Percentiles rank a stretch among this genome's conserved stretches.
Conservation (phyloP, 331 rosid genomes). For the Rosa hybrid region DNA sequence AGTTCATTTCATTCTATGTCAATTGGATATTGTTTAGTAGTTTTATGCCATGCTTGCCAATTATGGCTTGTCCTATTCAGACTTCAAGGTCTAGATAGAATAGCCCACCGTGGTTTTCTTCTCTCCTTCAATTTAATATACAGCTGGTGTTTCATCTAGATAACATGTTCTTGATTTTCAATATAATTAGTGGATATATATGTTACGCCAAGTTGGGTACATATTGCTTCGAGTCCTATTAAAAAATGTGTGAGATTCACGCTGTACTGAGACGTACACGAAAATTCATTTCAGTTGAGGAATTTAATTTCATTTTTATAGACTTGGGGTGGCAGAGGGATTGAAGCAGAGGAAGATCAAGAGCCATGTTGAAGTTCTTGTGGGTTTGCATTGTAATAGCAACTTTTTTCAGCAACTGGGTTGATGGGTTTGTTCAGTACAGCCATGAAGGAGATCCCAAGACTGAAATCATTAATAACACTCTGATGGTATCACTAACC, state of each 20-base stretch:
- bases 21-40: neutral
- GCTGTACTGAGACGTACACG: neutral
- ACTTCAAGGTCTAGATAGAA: neutral
- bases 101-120: neutral
- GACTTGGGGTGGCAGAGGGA: constrained; percentile 23
- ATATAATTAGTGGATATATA: neutral
- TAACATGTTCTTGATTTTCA: constrained; percentile 1
- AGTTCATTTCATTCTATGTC: neutral
- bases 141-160: neutral
- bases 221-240: neutral
- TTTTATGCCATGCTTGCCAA: neutral
- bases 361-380: constrained; percentile 46
- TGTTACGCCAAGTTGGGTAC: neutral
- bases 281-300: neutral
- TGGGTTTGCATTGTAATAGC: constrained; percentile 40
- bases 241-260: neutral
- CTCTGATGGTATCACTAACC: constrained; percentile 68
- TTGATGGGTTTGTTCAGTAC: constrained; percentile 39
- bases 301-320: neutral
- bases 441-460: constrained; percentile 52
- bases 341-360: constrained; percentile 10
- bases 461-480: constrained; percentile 11
- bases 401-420: constrained; percentile 46
- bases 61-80: neutral
- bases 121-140: neutral